Evolutionary conservation across 495 filamentous ascomycete species (phyloP), one percentile per base, ranked within the genome.

Genomic region (Physcia stellaris): DNA sequence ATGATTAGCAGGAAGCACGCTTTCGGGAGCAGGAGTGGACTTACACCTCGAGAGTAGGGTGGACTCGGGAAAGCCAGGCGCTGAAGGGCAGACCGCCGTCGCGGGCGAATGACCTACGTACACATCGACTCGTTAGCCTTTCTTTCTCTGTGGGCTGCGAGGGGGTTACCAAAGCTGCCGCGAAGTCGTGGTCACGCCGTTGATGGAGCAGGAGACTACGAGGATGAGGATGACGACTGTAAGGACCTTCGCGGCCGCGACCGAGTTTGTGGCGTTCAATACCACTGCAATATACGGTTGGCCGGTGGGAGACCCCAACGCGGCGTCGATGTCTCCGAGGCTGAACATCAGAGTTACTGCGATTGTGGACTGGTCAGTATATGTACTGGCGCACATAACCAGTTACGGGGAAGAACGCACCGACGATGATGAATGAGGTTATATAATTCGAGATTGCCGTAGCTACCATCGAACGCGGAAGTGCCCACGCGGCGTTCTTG

Each of bases 61-160:
- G 48, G 36, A 61, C 56, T 43, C 46, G 33, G 13, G 51, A 47
- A 19, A 64, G 40, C 50, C 52, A 62, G 3, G 22, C 35, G 32
- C 53, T 58, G 41, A 56, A 63, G 15, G 63, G 63, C 26, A 64
- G 52, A n/a, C 63, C 63, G n/a, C 52, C 42, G 39, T 66, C 62
- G 13, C 64, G 48, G 16, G 61, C 62, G 47, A 59, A 68, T 15
- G 57, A 47, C 44, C 44, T 47, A 26, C 34, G 39, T 19, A 16
- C n/a, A 35, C 35, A 1, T 15, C 42, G 20, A 47, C 28, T 16
- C 39, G n/a, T n/a, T n/a, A n/a, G n/a, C n/a, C n/a, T n/a, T n/a
- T n/a, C n/a, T n/a, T n/a, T n/a, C n/a, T n/a, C n/a, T n/a, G n/a
- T n/a, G n/a, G n/a, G n/a, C n/a, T n/a, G n/a, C n/a, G n/a, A n/a